These are phyloP conservation scores for Coemansia guatemalensis DNA, from an alignment of 192 early-diverging fungal species.

Conservation along the genomic window DNA sequence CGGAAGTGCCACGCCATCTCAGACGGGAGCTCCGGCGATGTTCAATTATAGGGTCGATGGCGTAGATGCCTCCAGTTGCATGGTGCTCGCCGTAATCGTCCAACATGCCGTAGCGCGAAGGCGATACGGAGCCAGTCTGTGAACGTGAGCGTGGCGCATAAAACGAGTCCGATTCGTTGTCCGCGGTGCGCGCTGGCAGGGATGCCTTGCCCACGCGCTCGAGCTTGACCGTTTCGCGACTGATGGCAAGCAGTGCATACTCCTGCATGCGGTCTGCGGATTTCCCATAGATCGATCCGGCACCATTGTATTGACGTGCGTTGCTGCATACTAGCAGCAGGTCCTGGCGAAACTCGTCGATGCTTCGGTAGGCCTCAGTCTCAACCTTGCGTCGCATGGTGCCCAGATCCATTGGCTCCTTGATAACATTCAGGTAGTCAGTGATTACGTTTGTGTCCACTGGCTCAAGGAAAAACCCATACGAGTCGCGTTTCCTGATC, in stretches of 20 bases:
- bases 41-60: slow-evolving; percentile 1
- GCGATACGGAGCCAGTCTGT: slow-evolving; percentile 27
- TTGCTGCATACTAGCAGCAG: slow-evolving; percentile 78
- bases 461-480: slow-evolving; percentile 85
- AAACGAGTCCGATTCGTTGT: slow-evolving; percentile 14
- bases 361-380: slow-evolving; percentile 59
- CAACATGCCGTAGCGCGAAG: slow-evolving; percentile 18
- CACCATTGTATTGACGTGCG: slow-evolving; percentile 81
- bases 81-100: slow-evolving; percentile 32
- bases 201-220: slow-evolving; percentile 39
- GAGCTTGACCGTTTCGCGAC: slow-evolving; percentile 55
- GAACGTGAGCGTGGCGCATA: slow-evolving; percentile 19
- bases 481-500: slow-evolving; percentile 76
- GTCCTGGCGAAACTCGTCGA: slow-evolving; percentile 73
- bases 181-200: slow-evolving; percentile 4
- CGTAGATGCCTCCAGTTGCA: slow-evolving; percentile 1
- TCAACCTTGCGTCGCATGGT: slow-evolving; percentile 82
- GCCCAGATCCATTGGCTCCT: slow-evolving; percentile 87
- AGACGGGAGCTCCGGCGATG: slow-evolving; percentile 35
- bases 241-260: slow-evolving; percentile 70
- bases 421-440: slow-evolving; percentile 81
- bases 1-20: slow-evolving; percentile 31
- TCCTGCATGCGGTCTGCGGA: slow-evolving; percentile 74
- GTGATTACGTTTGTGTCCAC: slow-evolving; percentile 74
- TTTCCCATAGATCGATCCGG: slow-evolving; percentile 77